phyloP scores from a whole-genome alignment of 768 basidiomycete genomes.

The Russula compacta region DNA sequence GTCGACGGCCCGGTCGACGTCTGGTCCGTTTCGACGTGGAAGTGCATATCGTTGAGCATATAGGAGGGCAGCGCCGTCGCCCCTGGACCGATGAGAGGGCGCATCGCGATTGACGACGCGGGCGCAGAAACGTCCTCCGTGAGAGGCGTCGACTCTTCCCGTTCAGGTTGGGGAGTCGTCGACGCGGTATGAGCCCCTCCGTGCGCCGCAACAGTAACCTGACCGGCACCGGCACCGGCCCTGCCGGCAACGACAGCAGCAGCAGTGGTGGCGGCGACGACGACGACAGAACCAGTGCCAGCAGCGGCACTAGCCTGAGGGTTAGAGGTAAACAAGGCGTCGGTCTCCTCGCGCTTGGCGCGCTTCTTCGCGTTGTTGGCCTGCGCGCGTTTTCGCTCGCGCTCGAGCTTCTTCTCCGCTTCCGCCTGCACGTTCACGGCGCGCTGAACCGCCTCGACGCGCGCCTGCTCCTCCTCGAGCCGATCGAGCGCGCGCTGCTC shows the following conservation, averaged over 20 bases:
- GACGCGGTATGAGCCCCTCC: not conserved
- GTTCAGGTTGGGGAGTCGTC: conserved; percentile 12
- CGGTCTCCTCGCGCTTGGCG: conserved; percentile 31
- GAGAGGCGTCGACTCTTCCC: conserved; percentile 8
- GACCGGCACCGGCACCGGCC: not conserved
- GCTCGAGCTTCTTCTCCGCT: conserved; percentile 46
- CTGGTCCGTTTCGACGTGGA: conserved; percentile 14
- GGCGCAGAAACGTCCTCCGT: not conserved
- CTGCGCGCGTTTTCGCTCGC: conserved; percentile 41
- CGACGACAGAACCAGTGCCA: not conserved
- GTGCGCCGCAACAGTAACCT: not conserved
- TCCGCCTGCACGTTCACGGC: conserved; percentile 62
- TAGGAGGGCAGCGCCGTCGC: conserved; percentile 7
- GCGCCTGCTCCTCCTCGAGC: conserved; percentile 64
- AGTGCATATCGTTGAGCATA: conserved; percentile 9
- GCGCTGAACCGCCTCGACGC: conserved; percentile 28
- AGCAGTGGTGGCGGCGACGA: not conserved
- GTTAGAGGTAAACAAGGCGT: too few species aligned
- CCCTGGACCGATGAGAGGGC: conserved; percentile 3
- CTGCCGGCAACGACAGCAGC: too few species aligned
- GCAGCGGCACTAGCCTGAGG: too few species aligned
- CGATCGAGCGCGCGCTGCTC: conserved; percentile 77
- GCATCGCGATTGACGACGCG: not conserved
- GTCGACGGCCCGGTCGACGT: conserved; percentile 19
- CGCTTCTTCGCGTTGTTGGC: conserved; percentile 45